These are phyloP conservation scores for Xylaria arbuscula DNA, from an alignment of 2,329 filamentous ascomycete species.

Conservation along the genomic window DNA sequence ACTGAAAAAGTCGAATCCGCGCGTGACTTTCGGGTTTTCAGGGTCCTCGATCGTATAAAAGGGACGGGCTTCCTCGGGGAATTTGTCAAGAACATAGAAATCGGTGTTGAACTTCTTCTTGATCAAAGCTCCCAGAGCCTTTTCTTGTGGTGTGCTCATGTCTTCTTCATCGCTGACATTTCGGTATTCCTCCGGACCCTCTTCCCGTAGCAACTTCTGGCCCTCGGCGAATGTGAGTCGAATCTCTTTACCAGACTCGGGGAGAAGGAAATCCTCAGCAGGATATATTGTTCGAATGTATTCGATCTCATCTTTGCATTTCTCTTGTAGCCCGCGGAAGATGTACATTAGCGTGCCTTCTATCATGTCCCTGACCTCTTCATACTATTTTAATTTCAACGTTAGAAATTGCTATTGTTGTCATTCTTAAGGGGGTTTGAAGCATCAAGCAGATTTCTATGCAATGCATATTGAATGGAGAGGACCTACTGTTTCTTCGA, in stretches of 20 bases:
- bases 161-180: constrained; percentile 82
- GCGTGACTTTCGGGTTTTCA: constrained; percentile 59
- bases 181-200: constrained; percentile 73
- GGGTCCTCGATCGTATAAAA: constrained; percentile 85
- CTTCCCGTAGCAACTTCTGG: constrained; percentile 79
- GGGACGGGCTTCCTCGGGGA: constrained; percentile 86
- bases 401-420: background rate
- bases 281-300: constrained; percentile 78
- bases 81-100: constrained; percentile 97
- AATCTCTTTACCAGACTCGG: constrained; percentile 78
- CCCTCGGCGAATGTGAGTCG: constrained; percentile 82
- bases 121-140: constrained; percentile 87
- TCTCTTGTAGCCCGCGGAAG: constrained; percentile 76
- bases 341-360: constrained; percentile 82
- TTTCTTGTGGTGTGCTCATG: constrained; percentile 83
- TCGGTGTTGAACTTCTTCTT: constrained; percentile 92
- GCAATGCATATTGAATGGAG: background rate
- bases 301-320: constrained; percentile 77
- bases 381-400: constrained; percentile 64
- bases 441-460: background rate
- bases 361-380: constrained; percentile 77
- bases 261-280: constrained; percentile 81
- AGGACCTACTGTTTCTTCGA: constrained; percentile 63
- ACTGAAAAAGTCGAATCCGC: constrained; percentile 76
- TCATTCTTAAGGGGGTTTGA: background rate